phyloP scores from a whole-genome alignment of 176 grass and related monocot species.

The Zoysia japonica region DNA sequence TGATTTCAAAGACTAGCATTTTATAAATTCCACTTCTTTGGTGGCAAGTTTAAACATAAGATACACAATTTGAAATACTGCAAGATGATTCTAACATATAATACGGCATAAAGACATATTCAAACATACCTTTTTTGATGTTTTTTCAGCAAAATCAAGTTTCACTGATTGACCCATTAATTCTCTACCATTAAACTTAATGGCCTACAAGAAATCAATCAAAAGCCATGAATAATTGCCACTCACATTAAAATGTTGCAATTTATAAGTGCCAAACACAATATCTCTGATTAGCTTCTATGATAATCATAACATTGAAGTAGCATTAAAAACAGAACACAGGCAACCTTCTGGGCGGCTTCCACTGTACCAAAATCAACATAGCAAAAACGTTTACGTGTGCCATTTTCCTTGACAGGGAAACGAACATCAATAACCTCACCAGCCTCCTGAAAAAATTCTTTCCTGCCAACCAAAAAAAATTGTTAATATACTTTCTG shows the following conservation, averaged over 20 bases:
- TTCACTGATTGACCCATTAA: conserved; percentile 47
- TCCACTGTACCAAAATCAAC: conserved; percentile 65
- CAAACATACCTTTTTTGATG: conserved; percentile 49
- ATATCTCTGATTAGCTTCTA: neutral
- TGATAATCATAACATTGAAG: neutral
- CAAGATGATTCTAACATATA: neutral
- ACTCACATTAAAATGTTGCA: too few relatives aligned
- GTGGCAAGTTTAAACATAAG: conserved; percentile 14
- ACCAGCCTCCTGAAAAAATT: conserved; percentile 66
- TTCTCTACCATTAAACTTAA: conserved; percentile 59
- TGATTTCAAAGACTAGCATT: too few relatives aligned
- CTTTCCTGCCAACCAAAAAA: conserved; percentile 38
- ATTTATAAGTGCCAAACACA: neutral
- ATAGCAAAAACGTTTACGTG: conserved; percentile 61
- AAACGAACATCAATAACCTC: conserved; percentile 71
- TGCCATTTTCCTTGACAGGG: conserved; percentile 55
- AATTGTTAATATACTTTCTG: neutral
- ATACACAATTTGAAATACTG: neutral
- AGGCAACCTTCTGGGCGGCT: conserved; percentile 60
- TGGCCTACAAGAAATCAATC: conserved; percentile 48
- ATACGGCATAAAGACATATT: neutral
- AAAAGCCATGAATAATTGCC: neutral
- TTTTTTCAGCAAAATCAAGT: conserved; percentile 23
- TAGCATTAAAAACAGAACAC: neutral
- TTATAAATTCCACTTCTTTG: conserved; percentile 47